Evolutionary conservation across 371 early-diverging fungal genomes (phyloP).

Genomic region (Batrachochytrium dendrobatidis): DNA sequence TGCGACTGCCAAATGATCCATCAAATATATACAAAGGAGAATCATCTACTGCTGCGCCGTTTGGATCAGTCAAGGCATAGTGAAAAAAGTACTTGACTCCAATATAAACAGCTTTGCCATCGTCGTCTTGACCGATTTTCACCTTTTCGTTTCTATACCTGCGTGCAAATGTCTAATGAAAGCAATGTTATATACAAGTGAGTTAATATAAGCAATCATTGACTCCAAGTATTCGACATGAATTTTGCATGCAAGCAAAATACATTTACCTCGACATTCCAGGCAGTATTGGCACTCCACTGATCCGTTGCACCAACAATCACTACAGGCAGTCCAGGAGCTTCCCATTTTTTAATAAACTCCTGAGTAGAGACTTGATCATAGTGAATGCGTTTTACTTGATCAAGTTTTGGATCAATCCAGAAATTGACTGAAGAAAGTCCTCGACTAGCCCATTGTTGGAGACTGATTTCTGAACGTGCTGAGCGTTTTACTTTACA

Average conservation of each 20-base stretch:
- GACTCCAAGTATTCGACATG: too few relatives aligned
- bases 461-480: background rate
- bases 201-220: background rate
- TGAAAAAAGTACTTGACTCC: slow-evolving; percentile 64
- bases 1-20: slow-evolving; percentile 49
- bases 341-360: slow-evolving; percentile 55
- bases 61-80: slow-evolving; percentile 46
- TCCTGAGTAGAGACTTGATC: slow-evolving; percentile 39
- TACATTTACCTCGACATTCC: slow-evolving; percentile 51
- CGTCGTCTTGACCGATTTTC: slow-evolving; percentile 76
- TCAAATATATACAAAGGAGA: slow-evolving; percentile 82
- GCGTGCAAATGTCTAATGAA: slow-evolving; percentile 10
- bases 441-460: background rate
- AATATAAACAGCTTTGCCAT: slow-evolving; percentile 63
- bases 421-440: background rate
- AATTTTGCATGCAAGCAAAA: background rate
- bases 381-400: slow-evolving; percentile 22
- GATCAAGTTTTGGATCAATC: background rate
- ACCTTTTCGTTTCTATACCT: slow-evolving; percentile 49
- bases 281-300: slow-evolving; percentile 54
- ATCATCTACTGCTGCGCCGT: slow-evolving; percentile 42
- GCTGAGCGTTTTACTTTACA: background rate
- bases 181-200: background rate
- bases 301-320: slow-evolving; percentile 51
- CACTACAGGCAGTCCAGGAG: slow-evolving; percentile 53